These are phyloP conservation scores for Lenwebbia sp. DNA, from an alignment of 345 rosid genomes.

Conservation along the genomic window DNA sequence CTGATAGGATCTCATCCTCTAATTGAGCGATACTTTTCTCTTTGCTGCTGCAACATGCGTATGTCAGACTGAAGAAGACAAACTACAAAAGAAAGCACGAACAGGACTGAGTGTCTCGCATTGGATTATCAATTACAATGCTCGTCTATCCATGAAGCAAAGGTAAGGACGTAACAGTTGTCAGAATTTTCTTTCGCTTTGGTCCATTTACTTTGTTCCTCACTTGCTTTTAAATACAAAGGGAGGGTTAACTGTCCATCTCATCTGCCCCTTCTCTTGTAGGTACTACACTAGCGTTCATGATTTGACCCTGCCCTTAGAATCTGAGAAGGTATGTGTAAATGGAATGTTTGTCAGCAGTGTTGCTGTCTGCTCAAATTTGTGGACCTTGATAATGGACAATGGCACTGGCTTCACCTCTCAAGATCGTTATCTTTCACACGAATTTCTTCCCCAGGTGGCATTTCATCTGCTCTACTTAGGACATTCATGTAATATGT, in stretches of 20 bases:
- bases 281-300: slow-evolving; percentile 84
- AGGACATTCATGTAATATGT: background rate
- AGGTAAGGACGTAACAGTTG: background rate
- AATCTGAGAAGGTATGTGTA: slow-evolving; percentile 66
- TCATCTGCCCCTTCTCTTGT: background rate
- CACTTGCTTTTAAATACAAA: background rate
- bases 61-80: background rate
- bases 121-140: slow-evolving; percentile 1
- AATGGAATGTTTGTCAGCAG: slow-evolving; percentile 79
- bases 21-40: background rate
- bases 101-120: background rate
- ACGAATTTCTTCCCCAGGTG: slow-evolving; percentile 73
- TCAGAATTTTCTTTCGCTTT: background rate
- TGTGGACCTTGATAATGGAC: slow-evolving; percentile 94
- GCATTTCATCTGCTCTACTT: background rate
- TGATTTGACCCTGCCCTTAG: slow-evolving; percentile 59
- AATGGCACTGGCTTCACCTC: slow-evolving; percentile 66
- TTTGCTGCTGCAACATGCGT: background rate
- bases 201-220: background rate
- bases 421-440: slow-evolving; percentile 74
- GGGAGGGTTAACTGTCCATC: background rate
- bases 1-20: background rate
- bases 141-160: slow-evolving; percentile 1
- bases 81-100: background rate
- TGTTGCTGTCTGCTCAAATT: slow-evolving; percentile 64